These are phyloP conservation scores for Sanghuangporus sanghuang DNA, from an alignment of 1,284 basidiomycete species.

Conservation along the genomic window DNA sequence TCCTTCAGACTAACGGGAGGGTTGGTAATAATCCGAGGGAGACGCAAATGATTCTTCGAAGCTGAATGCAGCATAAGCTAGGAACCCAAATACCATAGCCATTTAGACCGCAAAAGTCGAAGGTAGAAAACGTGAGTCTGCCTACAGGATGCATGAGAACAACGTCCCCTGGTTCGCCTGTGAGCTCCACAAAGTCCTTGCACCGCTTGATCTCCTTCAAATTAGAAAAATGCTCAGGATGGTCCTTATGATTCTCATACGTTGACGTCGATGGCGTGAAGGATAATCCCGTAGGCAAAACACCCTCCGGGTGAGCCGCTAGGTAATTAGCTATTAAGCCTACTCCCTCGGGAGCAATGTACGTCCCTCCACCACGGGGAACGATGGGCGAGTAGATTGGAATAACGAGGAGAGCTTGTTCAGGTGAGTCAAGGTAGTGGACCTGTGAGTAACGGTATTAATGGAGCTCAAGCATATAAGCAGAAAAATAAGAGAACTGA, in stretches of 20 bases:
- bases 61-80: constrained; percentile 56
- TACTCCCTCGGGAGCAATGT: constrained; percentile 51
- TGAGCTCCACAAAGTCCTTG: constrained; percentile 50
- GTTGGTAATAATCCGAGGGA: constrained; percentile 55
- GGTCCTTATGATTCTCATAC: constrained; percentile 29
- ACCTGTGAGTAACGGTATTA: constrained; percentile 27
- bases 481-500: constrained; percentile 17
- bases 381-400: constrained; percentile 52
- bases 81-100: neutral
- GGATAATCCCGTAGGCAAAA: constrained; percentile 38
- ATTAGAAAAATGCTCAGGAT: constrained; percentile 41
- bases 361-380: constrained; percentile 49
- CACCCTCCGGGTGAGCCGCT: constrained; percentile 49
- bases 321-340: constrained; percentile 48
- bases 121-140: constrained; percentile 3
- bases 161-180: constrained; percentile 53
- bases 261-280: constrained; percentile 42
- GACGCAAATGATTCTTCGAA: constrained; percentile 50
- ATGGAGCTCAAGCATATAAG: neutral
- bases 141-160: constrained; percentile 49
- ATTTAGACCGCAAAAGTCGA: constrained; percentile 10
- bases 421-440: constrained; percentile 58
- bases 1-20: constrained; percentile 49
- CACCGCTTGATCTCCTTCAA: constrained; percentile 37
- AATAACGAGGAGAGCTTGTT: constrained; percentile 56